phyloP scores from a whole-genome alignment of 225 moss, liverwort and hornwort genomes.

The Lunularia cruciata region DNA sequence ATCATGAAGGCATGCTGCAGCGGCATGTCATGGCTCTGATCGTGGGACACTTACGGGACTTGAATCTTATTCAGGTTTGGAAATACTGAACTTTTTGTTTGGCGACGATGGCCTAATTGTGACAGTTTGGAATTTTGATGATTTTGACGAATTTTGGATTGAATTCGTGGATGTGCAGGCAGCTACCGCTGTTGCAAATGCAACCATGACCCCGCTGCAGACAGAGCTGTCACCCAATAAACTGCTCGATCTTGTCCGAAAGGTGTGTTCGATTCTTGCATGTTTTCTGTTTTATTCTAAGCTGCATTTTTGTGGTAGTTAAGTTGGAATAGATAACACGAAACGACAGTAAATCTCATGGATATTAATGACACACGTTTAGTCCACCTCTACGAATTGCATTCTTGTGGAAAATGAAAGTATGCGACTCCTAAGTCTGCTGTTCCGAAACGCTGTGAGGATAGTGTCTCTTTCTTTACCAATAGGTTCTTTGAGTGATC shows the following conservation, averaged over 20 bases:
- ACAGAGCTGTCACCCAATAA: slow-evolving; percentile 71
- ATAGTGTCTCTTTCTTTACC: too few species aligned
- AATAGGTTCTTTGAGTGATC: too few species aligned
- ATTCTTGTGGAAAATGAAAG: too few species aligned
- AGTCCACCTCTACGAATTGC: too few species aligned
- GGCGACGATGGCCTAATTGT: neutral
- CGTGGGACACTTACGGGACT: slow-evolving; percentile 80
- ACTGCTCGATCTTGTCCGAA: slow-evolving; percentile 78
- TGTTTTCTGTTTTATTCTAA: neutral
- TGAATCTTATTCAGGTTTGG: slow-evolving; percentile 63
- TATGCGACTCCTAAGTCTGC: too few species aligned
- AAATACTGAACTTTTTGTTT: neutral
- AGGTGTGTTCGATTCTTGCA: slow-evolving; percentile 34
- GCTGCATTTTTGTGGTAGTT: too few species aligned
- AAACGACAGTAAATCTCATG: too few species aligned
- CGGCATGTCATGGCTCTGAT: slow-evolving; percentile 90
- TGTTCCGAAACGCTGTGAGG: too few species aligned
- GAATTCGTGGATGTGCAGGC: slow-evolving; percentile 32
- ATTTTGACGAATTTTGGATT: neutral
- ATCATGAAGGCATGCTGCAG: slow-evolving; percentile 70
- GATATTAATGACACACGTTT: too few species aligned
- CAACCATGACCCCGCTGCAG: slow-evolving; percentile 69
- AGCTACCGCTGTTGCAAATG: slow-evolving; percentile 69
- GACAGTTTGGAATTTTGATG: neutral
- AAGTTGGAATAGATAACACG: too few species aligned